Base-by-base conservation (phyloP, 495 filamentous ascomycete genomes). In the Penicillium daleae region DNA sequence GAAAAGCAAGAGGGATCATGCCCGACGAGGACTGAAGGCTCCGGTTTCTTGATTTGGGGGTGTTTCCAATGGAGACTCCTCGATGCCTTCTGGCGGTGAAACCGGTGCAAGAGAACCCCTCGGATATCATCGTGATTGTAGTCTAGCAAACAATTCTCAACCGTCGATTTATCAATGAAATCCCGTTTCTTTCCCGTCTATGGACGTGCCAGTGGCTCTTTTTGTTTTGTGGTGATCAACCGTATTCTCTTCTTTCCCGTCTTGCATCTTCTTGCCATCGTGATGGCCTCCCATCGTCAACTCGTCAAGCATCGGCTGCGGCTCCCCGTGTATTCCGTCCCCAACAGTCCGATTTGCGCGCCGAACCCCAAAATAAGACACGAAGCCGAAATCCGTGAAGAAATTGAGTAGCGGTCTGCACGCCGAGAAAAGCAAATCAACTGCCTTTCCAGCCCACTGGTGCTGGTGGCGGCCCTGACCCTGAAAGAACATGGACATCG, bases 101-200 rank as follows among this genome's bases (percentile, higher is more conserved):
- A 83, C 79, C 77, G 75, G 80, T 85, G 89, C 87, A 89, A 88
- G 86, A 90, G 87, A 90, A 90, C 82, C 70, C 80, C 82, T 87
- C 82, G 85, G 74, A 89, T 82, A 90, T 80, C 15, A 8, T 31
- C 24, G 13, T 29, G 31, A 39, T 37, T 58, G 60, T 68, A 66
- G 22, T 49, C 57, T 60, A 67, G 67, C 58, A 65, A 64, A 62
- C 55, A 68, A 44, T 59, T 29, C 3, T 19, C 21, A 48, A 40
- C 44, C 15, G n/a, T 48, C 53, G 37, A 54, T 60, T 46, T 33
- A 15, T 13, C 21, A 29, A 46, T 46, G 42, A 24, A 22, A 46
- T 24, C 21, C 42, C 42, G 19, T 35, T 48, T 35, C 31, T 40
- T 3, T 19, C 15, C 48, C 17, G 24, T 49, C 46, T 27, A 37